Evolutionary conservation across 345 rosid species (phyloP).

Genomic region (Eucalyptus viminalis): DNA sequence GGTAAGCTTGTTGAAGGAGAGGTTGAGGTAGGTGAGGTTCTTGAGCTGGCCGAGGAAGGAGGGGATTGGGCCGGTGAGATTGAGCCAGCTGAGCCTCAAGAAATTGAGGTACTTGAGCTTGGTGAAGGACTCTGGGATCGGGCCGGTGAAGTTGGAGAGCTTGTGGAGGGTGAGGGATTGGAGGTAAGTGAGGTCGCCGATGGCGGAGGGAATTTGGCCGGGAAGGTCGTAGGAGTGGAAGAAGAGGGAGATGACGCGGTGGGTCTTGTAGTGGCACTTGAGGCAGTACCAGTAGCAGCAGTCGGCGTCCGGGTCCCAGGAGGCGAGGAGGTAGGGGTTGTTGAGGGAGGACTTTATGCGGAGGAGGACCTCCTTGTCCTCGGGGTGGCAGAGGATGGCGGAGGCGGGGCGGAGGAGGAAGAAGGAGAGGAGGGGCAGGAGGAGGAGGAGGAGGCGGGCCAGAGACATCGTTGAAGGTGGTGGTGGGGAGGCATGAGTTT

Average conservation of each 20-base stretch:
- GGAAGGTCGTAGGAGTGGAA: not conserved
- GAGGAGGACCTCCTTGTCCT: not conserved
- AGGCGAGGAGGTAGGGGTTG: not conserved
- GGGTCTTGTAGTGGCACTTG: not conserved
- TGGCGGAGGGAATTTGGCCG: not conserved
- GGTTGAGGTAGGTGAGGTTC: not conserved
- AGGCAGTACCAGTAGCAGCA: constrained; percentile 2
- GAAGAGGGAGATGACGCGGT: not conserved
- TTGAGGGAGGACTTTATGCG: not conserved
- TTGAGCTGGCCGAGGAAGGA: not conserved
- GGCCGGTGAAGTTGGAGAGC: constrained; percentile 1
- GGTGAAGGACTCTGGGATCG: not conserved
- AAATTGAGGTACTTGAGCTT: not conserved
- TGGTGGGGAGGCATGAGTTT: not conserved
- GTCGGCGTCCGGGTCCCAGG: not conserved
- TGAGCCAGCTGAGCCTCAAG: not conserved
- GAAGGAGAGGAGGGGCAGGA: not conserved
- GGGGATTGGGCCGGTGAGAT: constrained; percentile 2
- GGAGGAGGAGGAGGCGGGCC: not conserved
- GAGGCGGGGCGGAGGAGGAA: not conserved
- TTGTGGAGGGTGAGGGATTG: not conserved
- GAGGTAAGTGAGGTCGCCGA: constrained; percentile 4
- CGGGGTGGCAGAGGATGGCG: not conserved
- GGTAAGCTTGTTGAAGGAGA: not conserved
- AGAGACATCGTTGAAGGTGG: not conserved